Evolutionary conservation across 1,139 yeast species (phyloP), one percentile per base, ranked within the genome.

Genomic region (Debaryomyces robertsiae): DNA sequence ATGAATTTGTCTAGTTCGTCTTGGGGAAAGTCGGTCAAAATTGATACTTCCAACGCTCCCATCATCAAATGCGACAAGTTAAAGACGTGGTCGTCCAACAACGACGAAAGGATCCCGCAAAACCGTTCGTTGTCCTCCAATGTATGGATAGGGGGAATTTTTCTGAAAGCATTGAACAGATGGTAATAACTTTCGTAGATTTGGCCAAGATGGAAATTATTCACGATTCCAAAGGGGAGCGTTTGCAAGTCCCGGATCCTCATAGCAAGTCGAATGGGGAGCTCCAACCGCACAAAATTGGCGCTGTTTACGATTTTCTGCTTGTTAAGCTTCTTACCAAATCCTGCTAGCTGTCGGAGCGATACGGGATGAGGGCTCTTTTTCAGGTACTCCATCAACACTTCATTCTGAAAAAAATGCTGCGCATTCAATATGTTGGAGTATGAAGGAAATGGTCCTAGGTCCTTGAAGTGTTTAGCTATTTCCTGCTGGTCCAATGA

Each of bases 131-230:
- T 91, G 41, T 89, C 95, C 32, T 83, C 81, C 38, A 89, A 60
- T 0, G 83, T 78, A 22, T 73, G 70, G 48, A 91, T 84, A 30
- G 75, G 64, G 2, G 88, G 84, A 41, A 84, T 77, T 59, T 79
- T 82, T 44, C 98, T 74, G 53, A 91, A 85, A 41, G 84, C 79
- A 60, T 90, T 90, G 65, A 91, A 91, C 56, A 90, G 90, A 50
- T 81, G 82, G 57, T 88, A 87, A 61, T 91, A 91, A 49, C 90
- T 81, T 57, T 91, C 96, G 60, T 91, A 91, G 22, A 90, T 93
- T 52, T 84, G 88, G 14, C 87, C 84, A 53, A 91, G 71, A 62
- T 91, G 96, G 56, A 79, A 84, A 60, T 91, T 91, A 58, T 87
- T 84, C 27, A 88, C 86, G 10, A 90, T 86, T 9, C 85, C 84